phyloP scores from a whole-genome alignment of 257 asterid species.

The Solanum piurae region DNA sequence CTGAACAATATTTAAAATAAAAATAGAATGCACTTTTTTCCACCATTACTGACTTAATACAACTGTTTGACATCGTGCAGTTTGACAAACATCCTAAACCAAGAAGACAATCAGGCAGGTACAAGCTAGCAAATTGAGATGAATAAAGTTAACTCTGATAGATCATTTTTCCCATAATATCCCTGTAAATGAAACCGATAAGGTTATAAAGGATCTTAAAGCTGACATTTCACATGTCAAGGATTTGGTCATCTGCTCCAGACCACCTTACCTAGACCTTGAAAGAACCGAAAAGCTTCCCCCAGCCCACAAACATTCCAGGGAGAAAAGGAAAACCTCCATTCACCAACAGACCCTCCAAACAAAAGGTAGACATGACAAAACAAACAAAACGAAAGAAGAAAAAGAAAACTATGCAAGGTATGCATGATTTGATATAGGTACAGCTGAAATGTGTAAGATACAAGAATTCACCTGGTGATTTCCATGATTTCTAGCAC shows the following conservation, averaged over 20 bases:
- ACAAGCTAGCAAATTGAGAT: neutral
- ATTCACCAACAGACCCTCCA: neutral
- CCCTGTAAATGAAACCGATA: neutral
- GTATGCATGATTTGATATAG: neutral
- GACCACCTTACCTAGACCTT: neutral
- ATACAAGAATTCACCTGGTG: neutral
- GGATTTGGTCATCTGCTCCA: neutral
- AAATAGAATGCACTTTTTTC: neutral
- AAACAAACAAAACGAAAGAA: neutral
- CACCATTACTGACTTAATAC: neutral
- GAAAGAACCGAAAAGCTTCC: neutral
- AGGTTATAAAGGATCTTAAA: neutral
- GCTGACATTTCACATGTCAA: neutral
- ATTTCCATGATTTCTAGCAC: neutral
- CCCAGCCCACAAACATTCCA: neutral
- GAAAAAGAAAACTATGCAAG: neutral
- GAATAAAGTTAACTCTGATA: neutral
- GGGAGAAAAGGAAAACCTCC: neutral
- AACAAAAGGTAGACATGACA: neutral
- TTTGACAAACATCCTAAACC: neutral
- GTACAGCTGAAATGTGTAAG: neutral
- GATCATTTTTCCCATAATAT: neutral
- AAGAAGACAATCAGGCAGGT: neutral
- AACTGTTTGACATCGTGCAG: neutral
- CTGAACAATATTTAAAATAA: neutral